Conservation (phyloP, 148 eudicot species). For the Persicaria maculosa region DNA sequence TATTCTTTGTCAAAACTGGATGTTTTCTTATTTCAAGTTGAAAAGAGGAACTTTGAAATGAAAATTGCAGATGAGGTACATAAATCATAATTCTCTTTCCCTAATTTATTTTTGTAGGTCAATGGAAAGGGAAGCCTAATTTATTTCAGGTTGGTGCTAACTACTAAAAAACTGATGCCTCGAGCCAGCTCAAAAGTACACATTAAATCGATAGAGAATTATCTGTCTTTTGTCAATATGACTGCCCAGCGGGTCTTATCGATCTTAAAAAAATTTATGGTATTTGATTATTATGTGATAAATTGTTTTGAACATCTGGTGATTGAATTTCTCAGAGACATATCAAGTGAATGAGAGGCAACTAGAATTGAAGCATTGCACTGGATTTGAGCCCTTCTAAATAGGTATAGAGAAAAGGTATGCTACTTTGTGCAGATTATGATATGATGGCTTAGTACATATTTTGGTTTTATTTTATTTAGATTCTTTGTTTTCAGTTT, state of each 20-base stretch:
- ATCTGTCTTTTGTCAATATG: too few species aligned
- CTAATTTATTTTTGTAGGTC: too few species aligned
- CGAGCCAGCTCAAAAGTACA: too few species aligned
- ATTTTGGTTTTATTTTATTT: neutral
- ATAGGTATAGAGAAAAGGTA: constrained; percentile 75
- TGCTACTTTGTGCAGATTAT: constrained; percentile 2
- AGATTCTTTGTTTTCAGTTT: neutral
- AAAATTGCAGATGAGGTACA: too few species aligned
- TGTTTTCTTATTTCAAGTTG: too few species aligned
- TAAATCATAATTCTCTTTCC: too few species aligned
- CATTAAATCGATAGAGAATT: too few species aligned
- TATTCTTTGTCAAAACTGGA: too few species aligned
- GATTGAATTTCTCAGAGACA: constrained; percentile 41
- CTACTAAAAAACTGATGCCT: too few species aligned
- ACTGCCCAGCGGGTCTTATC: constrained; percentile 5
- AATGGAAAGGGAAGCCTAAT: too few species aligned
- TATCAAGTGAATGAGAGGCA: constrained; percentile 94
- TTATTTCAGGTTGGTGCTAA: too few species aligned
- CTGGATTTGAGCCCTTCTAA: constrained; percentile 81
- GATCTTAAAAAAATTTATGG: neutral
- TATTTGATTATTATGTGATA: constrained; percentile 1
- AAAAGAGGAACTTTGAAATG: too few species aligned
- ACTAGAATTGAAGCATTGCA: constrained; percentile 89
- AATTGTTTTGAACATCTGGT: constrained; percentile 8
- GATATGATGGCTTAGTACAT: neutral